A percentile compares a stretch with the other conserved stretches of the same genome.
phyloP scores from a whole-genome alignment of 148 eudicot genomes.

The Chenopodium formosanum region DNA sequence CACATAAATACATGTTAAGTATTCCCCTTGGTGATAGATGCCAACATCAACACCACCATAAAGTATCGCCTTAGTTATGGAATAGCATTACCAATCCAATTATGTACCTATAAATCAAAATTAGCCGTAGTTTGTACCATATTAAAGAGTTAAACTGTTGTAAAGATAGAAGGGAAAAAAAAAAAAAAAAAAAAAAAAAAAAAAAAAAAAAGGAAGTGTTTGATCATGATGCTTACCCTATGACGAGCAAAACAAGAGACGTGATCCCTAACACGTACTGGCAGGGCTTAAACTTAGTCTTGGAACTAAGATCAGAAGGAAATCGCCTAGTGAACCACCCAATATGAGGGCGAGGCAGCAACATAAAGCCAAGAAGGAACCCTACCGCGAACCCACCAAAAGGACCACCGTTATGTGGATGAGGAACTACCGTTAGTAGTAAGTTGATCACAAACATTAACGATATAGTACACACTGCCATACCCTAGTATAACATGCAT shows the following conservation, averaged over 20 bases:
- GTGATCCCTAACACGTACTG: slow-evolving; percentile 51
- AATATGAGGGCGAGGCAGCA: slow-evolving; percentile 58
- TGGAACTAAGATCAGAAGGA: slow-evolving; percentile 35
- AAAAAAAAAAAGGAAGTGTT: background rate
- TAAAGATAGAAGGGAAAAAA: no score
- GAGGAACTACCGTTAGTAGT: slow-evolving; percentile 64
- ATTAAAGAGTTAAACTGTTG: background rate
- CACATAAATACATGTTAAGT: background rate
- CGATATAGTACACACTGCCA: slow-evolving; percentile 49
- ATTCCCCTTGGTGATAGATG: background rate
- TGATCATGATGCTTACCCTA: slow-evolving; percentile 46
- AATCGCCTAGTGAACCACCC: slow-evolving; percentile 52
- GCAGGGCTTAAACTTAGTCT: slow-evolving; percentile 59
- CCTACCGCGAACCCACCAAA: slow-evolving; percentile 67
- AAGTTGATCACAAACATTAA: slow-evolving; percentile 45
- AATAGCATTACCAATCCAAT: slow-evolving; percentile 70
- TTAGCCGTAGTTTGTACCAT: background rate
- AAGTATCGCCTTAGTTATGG: background rate
- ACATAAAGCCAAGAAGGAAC: slow-evolving; percentile 69
- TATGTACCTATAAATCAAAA: slow-evolving; percentile 39
- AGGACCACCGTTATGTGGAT: slow-evolving; percentile 56
- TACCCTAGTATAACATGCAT: slow-evolving; percentile 32
- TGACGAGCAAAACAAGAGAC: slow-evolving; percentile 54
- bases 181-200: no score
- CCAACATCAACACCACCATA: background rate